Conservation (phyloP, 2,329 filamentous ascomycete species). For the Monascus ruber region DNA sequence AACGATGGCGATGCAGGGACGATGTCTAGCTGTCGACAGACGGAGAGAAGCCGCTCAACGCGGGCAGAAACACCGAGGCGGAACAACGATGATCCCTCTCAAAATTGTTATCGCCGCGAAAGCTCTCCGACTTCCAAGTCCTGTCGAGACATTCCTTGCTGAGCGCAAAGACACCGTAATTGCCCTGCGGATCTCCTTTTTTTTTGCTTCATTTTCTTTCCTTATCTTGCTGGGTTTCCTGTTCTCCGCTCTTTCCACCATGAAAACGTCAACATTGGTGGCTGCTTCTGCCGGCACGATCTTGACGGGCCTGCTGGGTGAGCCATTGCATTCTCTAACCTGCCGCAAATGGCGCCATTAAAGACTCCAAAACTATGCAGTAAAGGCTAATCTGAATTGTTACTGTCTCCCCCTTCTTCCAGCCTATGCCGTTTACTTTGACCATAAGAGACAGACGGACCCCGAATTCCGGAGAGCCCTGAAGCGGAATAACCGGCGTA, state of each 20-base stretch:
- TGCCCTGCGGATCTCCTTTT: constrained; percentile 1
- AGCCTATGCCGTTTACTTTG: constrained; percentile 58
- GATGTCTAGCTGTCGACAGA: background rate
- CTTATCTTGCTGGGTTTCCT: background rate
- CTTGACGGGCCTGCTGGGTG: constrained; percentile 46
- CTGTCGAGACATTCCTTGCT: background rate
- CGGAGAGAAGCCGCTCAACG: constrained; percentile 7
- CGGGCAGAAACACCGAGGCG: constrained; percentile 23
- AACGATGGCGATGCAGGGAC: too few species aligned
- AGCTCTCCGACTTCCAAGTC: background rate
- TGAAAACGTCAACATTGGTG: constrained; percentile 48
- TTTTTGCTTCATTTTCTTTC: constrained; percentile 2
- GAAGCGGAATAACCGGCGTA: constrained; percentile 37
- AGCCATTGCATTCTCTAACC: constrained; percentile 5
- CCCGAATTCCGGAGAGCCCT: constrained; percentile 51
- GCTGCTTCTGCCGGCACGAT: constrained; percentile 48
- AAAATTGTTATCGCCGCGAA: constrained; percentile 17
- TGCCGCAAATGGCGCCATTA: background rate
- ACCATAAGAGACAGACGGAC: constrained; percentile 53
- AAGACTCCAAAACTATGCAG: background rate
- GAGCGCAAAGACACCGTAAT: background rate
- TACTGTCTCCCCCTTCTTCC: background rate
- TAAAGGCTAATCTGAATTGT: constrained; percentile 3
- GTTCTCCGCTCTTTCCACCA: constrained; percentile 18
- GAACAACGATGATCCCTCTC: constrained; percentile 26